These are phyloP conservation scores for Pulveroboletus sp. DNA, from an alignment of 768 basidiomycete genomes.

Conservation along the genomic window DNA sequence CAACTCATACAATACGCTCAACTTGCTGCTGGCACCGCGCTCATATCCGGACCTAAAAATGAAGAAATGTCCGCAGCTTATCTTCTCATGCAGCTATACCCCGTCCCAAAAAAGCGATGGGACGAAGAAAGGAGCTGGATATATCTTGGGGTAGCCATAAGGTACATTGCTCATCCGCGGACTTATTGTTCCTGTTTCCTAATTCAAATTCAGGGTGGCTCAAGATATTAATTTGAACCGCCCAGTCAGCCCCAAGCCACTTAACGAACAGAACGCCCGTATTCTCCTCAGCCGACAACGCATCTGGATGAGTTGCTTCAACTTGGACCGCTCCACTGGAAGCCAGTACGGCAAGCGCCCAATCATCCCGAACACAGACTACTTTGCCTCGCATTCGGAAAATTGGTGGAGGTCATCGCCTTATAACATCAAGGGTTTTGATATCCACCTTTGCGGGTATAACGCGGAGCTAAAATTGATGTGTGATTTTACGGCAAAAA, in stretches of 20 bases:
- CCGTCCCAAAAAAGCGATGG: constrained; percentile 72
- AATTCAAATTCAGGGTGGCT: constrained; percentile 56
- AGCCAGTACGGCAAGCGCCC: constrained; percentile 87
- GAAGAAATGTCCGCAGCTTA: constrained; percentile 87
- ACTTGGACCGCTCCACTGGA: constrained; percentile 84
- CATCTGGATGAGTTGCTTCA: constrained; percentile 87
- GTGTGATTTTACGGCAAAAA: constrained; percentile 53
- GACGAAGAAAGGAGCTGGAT: constrained; percentile 90
- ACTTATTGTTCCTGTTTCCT: background rate
- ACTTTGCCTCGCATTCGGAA: constrained; percentile 65
- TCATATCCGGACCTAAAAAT: constrained; percentile 72
- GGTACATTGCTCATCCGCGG: constrained; percentile 40
- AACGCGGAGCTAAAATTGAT: constrained; percentile 69
- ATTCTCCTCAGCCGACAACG: constrained; percentile 88
- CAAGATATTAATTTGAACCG: constrained; percentile 87
- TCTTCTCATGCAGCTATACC: constrained; percentile 72
- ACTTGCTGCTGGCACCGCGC: constrained; percentile 69
- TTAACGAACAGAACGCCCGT: constrained; percentile 77
- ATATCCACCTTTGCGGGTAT: constrained; percentile 77
- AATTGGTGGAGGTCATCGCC: constrained; percentile 68
- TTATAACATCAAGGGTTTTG: constrained; percentile 68
- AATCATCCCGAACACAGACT: constrained; percentile 73
- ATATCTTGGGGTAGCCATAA: constrained; percentile 83
- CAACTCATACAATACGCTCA: constrained; percentile 74
- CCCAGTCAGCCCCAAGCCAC: constrained; percentile 65